Percentiles rank a stretch among this genome's conserved stretches.
phyloP scores from a whole-genome alignment of 495 filamentous ascomycete genomes.

The Aspergillus bertholletiae region DNA sequence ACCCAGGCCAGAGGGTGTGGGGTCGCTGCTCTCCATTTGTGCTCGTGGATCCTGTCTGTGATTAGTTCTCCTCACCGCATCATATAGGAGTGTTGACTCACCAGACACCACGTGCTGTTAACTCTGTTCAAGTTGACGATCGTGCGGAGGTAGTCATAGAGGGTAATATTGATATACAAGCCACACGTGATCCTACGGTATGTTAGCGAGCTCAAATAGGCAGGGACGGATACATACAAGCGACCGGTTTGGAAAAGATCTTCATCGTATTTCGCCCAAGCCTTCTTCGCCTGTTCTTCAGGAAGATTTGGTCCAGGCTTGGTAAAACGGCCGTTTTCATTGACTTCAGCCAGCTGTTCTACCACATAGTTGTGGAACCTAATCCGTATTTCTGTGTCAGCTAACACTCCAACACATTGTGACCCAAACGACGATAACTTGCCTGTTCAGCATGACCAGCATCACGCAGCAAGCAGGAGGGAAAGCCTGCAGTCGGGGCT shows the following conservation, averaged over 20 bases:
- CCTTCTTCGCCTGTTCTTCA: constrained; percentile 50
- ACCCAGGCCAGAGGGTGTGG: constrained; percentile 62
- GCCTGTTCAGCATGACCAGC: constrained; percentile 54
- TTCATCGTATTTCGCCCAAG: constrained; percentile 72
- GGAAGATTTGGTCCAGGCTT: constrained; percentile 49
- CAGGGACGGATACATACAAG: constrained; percentile 35
- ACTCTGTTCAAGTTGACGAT: constrained; percentile 79
- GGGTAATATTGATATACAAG: constrained; percentile 79
- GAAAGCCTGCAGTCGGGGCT: constrained; percentile 52
- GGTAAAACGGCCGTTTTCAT: constrained; percentile 67
- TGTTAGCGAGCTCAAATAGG: constrained; percentile 6
- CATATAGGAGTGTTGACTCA: constrained; percentile 22
- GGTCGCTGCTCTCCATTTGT: constrained; percentile 46
- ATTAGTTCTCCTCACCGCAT: background rate
- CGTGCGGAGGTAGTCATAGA: constrained; percentile 80
- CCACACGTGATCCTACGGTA: constrained; percentile 61
- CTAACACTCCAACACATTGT: background rate
- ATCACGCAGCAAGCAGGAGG: constrained; percentile 55
- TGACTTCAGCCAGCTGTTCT: constrained; percentile 63
- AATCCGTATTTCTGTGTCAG: background rate
- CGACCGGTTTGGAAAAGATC: constrained; percentile 82
- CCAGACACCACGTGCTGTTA: constrained; percentile 75
- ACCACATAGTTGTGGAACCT: constrained; percentile 80
- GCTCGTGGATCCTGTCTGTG: constrained; percentile 36
- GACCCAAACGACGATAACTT: background rate